These are phyloP conservation scores for Vigna unguiculata DNA, from an alignment of 306 rosid species.

Conservation along the genomic window DNA sequence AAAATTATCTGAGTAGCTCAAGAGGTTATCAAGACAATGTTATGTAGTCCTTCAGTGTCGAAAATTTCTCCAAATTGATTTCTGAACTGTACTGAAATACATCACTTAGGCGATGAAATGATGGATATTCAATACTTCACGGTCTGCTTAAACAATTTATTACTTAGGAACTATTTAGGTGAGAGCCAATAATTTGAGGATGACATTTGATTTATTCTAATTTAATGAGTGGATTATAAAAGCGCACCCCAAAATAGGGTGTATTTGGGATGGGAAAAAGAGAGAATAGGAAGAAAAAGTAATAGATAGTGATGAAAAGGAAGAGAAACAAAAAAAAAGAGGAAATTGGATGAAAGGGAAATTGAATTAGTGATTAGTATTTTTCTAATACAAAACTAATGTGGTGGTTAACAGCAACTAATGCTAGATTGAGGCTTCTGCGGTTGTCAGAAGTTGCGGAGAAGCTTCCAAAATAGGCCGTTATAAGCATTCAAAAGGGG, in stretches of 20 bases:
- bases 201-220: neutral
- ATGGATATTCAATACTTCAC: neutral
- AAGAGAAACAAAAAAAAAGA: neutral
- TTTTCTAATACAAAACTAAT: conserved; percentile 8
- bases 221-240: no score
- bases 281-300: neutral
- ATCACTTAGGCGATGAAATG: neutral
- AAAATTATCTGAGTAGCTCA: no score
- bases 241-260: no score
- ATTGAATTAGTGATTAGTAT: neutral
- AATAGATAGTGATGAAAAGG: neutral
- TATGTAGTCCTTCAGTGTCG: neutral
- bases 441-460: conserved; percentile 96
- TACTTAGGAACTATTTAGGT: neutral
- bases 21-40: neutral
- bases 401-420: conserved; percentile 67
- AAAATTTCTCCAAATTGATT: no score
- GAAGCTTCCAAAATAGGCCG: conserved; percentile 84
- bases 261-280: neutral
- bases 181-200: neutral
- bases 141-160: neutral
- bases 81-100: neutral
- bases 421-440: conserved; percentile 81
- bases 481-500: conserved; percentile 71
- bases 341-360: no score